Evolutionary conservation across 2,329 filamentous ascomycete species (phyloP).

Genomic region (Raffaelea deltoideospora): DNA sequence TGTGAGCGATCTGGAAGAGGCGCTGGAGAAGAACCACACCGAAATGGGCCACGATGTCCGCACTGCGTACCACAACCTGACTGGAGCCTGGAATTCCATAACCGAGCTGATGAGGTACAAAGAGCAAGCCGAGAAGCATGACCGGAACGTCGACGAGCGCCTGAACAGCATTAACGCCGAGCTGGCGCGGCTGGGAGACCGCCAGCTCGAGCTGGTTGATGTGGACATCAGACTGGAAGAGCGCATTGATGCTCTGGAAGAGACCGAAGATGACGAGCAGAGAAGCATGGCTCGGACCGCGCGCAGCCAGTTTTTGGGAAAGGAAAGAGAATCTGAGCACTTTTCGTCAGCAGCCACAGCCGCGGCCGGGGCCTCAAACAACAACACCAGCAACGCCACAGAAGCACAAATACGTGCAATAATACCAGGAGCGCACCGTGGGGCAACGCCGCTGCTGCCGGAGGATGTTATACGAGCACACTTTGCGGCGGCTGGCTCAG

Average conservation of each 20-base stretch:
- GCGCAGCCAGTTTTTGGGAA: too few species aligned
- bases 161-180: constrained; percentile 24
- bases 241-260: constrained; percentile 33
- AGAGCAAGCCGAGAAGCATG: constrained; percentile 20
- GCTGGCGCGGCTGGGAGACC: constrained; percentile 29
- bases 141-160: constrained; percentile 24
- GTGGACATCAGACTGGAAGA: constrained; percentile 38
- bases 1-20: constrained; percentile 37
- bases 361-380: too few species aligned
- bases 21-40: constrained; percentile 34
- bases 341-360: too few species aligned
- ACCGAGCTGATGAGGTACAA: constrained; percentile 26
- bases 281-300: too few species aligned
- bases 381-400: too few species aligned
- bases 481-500: too few species aligned
- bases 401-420: too few species aligned
- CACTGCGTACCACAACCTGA: constrained; percentile 37
- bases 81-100: constrained; percentile 37
- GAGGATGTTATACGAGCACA: too few species aligned
- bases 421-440: too few species aligned
- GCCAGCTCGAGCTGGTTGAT: constrained; percentile 32
- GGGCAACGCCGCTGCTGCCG: too few species aligned
- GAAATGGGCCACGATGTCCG: constrained; percentile 38
- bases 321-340: too few species aligned
- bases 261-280: constrained; percentile 32